Conservation (phyloP, 768 basidiomycete genomes). For the Pulveroboletus sp. region DNA sequence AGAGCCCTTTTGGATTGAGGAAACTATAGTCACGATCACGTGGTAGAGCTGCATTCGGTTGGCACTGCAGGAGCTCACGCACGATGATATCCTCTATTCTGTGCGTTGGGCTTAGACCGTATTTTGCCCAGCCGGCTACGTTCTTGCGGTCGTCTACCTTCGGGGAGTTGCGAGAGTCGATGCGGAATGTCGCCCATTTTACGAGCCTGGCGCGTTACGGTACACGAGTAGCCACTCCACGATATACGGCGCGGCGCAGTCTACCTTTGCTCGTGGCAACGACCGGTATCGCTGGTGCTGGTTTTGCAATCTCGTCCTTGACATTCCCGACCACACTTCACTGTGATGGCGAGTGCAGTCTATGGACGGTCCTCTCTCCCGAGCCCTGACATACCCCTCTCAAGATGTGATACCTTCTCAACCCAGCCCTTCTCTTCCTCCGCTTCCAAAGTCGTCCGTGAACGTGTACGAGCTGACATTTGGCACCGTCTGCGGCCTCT, state of each 20-base stretch:
- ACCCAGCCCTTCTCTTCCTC: conserved; percentile 20
- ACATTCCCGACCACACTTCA: conserved; percentile 33
- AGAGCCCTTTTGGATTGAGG: background rate
- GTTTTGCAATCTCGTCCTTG: conserved; percentile 41
- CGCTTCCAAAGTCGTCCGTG: conserved; percentile 69
- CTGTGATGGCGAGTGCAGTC: conserved; percentile 47
- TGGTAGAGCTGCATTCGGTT: background rate
- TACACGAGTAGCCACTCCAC: background rate
- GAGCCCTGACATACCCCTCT: conserved; percentile 5
- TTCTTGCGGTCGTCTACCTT: background rate
- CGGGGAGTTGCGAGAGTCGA: conserved; percentile 2
- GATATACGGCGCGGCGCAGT: conserved; percentile 1
- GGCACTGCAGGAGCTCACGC: background rate
- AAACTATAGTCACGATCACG: conserved; percentile 8
- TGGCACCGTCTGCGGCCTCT: conserved; percentile 84
- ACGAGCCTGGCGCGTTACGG: background rate
- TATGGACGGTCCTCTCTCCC: background rate
- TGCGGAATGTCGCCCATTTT: background rate
- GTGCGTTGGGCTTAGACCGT: conserved; percentile 18
- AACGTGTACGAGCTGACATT: conserved; percentile 79
- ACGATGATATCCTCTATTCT: conserved; percentile 13
- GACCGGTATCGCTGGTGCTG: conserved; percentile 37
- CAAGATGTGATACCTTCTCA: conserved; percentile 10
- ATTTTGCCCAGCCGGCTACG: conserved; percentile 1
- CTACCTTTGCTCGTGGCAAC: conserved; percentile 23